Evolutionary conservation across 257 asterid species (phyloP).

Genomic region (Solanum pimpinellifolium): DNA sequence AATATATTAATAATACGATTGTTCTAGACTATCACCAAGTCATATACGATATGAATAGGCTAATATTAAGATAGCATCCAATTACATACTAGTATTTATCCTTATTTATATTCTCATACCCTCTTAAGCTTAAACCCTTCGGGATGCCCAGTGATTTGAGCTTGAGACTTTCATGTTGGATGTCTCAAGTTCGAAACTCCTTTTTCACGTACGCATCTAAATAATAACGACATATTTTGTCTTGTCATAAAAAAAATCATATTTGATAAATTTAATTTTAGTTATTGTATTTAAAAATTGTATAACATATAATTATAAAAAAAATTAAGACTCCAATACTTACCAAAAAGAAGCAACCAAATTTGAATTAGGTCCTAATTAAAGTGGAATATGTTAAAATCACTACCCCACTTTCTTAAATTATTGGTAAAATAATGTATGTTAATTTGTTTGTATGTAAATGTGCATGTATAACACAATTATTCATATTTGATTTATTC

Average conservation of each 20-base stretch:
- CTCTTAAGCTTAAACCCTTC: no score
- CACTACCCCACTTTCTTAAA: background rate
- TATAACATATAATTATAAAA: no score
- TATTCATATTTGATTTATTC: background rate
- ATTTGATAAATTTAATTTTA: no score
- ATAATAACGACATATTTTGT: no score
- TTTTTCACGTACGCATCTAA: rapidly evolving
- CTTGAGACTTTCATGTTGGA: no score
- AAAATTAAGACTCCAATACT: no score
- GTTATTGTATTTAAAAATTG: no score
- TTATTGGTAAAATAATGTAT: background rate
- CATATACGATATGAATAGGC: rapidly evolving
- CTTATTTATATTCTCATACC: no score
- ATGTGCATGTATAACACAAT: background rate
- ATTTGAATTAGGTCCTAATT: background rate
- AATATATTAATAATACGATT: background rate
- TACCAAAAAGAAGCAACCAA: background rate
- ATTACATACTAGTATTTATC: no score
- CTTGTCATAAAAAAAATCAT: no score
- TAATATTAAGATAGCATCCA: rapidly evolving
- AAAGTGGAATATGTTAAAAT: background rate
- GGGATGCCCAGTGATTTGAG: no score
- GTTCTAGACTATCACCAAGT: background rate
- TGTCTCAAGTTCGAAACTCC: no score
- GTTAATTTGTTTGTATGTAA: background rate